Conservation (phyloP, 805 yeast genomes). For the Hagleromyces aurorensis region DNA sequence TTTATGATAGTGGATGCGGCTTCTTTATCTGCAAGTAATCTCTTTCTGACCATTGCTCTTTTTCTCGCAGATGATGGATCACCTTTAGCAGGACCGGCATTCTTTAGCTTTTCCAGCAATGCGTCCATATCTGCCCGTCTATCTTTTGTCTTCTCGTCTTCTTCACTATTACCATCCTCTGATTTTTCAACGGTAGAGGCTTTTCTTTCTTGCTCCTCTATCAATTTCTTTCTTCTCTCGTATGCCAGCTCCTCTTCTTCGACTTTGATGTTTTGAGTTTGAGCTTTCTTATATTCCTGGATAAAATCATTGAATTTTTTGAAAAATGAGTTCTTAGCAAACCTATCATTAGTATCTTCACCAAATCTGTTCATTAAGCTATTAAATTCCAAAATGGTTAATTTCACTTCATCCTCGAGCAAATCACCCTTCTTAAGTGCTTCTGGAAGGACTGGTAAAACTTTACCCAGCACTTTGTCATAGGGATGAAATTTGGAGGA, state of each 20-base stretch:
- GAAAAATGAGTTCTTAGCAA: conserved; percentile 63
- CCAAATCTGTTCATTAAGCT: conserved; percentile 78
- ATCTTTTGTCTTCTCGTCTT: conserved; percentile 17
- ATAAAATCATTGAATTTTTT: conserved; percentile 73
- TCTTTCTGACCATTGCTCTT: conserved; percentile 66
- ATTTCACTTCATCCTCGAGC: conserved; percentile 53
- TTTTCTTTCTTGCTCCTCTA: conserved; percentile 30
- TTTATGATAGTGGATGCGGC: conserved; percentile 8
- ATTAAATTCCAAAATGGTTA: conserved; percentile 58
- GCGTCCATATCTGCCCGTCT: conserved; percentile 66
- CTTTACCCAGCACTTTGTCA: conserved; percentile 58
- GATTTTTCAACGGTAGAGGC: conserved; percentile 14
- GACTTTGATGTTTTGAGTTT: conserved; percentile 62
- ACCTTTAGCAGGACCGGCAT: conserved; percentile 71
- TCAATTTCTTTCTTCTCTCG: conserved; percentile 63
- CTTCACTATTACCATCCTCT: conserved; percentile 4
- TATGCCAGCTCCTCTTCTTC: conserved; percentile 78
- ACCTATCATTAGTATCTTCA: conserved; percentile 71
- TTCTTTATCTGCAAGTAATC: conserved; percentile 33
- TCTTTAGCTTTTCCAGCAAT: conserved; percentile 75
- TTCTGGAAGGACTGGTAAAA: conserved; percentile 59
- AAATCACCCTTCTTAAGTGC: conserved; percentile 66
- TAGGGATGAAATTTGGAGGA: conserved; percentile 71
- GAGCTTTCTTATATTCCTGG: conserved; percentile 70
- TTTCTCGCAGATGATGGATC: conserved; percentile 77